Evolutionary conservation across 257 asterid species (phyloP), one percentile per base, ranked within the genome.

Genomic region (Leptodermis oblonga): DNA sequence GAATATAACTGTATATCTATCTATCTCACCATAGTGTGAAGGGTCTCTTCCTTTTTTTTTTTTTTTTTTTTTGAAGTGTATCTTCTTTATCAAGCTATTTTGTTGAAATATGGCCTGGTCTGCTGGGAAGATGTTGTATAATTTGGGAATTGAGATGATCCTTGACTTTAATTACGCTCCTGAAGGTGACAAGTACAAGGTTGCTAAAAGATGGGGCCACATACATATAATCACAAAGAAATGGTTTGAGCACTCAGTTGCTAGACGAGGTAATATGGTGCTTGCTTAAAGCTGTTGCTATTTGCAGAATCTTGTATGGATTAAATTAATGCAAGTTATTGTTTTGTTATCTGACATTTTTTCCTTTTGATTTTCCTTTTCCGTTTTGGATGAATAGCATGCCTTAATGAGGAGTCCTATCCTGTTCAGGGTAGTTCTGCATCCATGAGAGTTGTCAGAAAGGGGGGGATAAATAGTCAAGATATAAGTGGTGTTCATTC

Each of bases 201-300:
- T 91, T 81, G 96, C 99, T 36, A 91, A 76, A 80, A 81, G 80
- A 75, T 91, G 97, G 99, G 97, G 97, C 59, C 76, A 56, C 77
- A 82, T 89, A 76, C 69, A 73, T 75, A 79, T 84, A 73, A 87
- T 94, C 67, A 80, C 83, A 72, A 81, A 66, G 80, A 91, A 83
- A 79, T 94, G 99, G 99, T 83, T 88, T 80, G 90, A 83, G 66
- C 99, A 94, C 68, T 91, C 95, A 73, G 82, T 86, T 76, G 88
- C 87, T 75, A 85, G 96, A 81, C 82, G 90, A 94, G 99, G 99
- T 94, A 79, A 76, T n/a, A n/a, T 73, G 67, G 48, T 37, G 28
- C 0, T 7, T 62, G 73, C 75, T 53, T 69, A 55, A 72, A 59
- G 78, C 72, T 72, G 49, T 72, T 23, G 22, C 62, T 31, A 31